These are phyloP conservation scores for Tilletia setariae DNA, from an alignment of 1,284 basidiomycete species.

Conservation along the genomic window DNA sequence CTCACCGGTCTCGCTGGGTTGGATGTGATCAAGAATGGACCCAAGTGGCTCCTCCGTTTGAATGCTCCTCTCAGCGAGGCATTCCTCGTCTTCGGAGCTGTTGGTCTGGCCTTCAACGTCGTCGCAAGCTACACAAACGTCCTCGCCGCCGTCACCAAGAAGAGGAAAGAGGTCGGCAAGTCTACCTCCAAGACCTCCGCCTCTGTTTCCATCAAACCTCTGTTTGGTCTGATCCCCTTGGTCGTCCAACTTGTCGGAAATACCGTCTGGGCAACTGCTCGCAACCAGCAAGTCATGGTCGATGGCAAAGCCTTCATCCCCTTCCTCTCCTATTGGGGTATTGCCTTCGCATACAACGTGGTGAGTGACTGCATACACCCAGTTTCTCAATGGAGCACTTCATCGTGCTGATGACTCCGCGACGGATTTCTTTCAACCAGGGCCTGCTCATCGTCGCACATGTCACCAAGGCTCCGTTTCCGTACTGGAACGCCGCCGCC, in stretches of 20 bases:
- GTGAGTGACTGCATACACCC: background rate
- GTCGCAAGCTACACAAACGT: slow-evolving; percentile 59
- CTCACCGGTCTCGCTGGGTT: slow-evolving; percentile 64
- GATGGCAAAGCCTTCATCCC: slow-evolving; percentile 66
- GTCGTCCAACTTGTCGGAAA: slow-evolving; percentile 68
- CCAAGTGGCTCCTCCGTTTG: slow-evolving; percentile 28
- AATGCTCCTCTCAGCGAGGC: slow-evolving; percentile 76
- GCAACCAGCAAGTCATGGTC: slow-evolving; percentile 33
- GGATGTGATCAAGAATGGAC: slow-evolving; percentile 21
- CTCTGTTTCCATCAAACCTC: slow-evolving; percentile 60
- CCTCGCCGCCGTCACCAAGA: slow-evolving; percentile 25
- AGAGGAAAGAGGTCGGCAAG: slow-evolving; percentile 20
- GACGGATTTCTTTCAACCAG: background rate
- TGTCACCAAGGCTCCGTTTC: slow-evolving; percentile 79
- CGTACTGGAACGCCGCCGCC: slow-evolving; percentile 82
- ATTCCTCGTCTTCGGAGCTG: slow-evolving; percentile 76
- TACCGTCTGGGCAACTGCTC: slow-evolving; percentile 69
- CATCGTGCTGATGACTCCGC: no score
- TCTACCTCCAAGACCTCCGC: slow-evolving; percentile 71
- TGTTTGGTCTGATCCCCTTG: slow-evolving; percentile 77
- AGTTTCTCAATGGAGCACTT: no score
- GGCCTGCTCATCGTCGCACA: slow-evolving; percentile 90
- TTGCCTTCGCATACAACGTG: slow-evolving; percentile 72
- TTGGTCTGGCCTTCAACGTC: slow-evolving; percentile 80
- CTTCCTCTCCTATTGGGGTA: slow-evolving; percentile 83